phyloP scores from a whole-genome alignment of 345 rosid species.

The Syzygium grande region DNA sequence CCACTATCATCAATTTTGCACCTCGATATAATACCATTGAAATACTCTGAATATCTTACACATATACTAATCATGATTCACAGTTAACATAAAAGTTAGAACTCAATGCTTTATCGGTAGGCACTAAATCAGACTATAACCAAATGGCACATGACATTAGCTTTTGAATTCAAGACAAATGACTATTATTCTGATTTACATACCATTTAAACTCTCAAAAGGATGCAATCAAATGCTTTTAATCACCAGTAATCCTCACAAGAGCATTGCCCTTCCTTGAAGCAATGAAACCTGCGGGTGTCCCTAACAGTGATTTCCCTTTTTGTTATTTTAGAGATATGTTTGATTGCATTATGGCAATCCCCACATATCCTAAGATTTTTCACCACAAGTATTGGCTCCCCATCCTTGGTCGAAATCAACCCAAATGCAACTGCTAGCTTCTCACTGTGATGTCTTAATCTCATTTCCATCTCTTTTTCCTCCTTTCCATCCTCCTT shows the following conservation, averaged over 20 bases:
- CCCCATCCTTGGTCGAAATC: slow-evolving; percentile 55
- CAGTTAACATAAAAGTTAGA: neutral
- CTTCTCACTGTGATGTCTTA: slow-evolving; percentile 85
- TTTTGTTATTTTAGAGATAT: slow-evolving; percentile 43
- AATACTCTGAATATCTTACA: neutral
- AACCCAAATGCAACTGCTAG: slow-evolving; percentile 82
- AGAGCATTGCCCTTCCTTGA: slow-evolving; percentile 63
- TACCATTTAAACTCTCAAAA: neutral
- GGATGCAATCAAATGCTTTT: neutral
- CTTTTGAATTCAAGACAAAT: neutral
- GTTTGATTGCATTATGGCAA: slow-evolving; percentile 79
- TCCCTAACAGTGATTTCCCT: slow-evolving; percentile 76
- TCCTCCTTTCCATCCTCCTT: slow-evolving; percentile 39
- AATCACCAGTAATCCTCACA: slow-evolving; percentile 81
- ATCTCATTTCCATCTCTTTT: slow-evolving; percentile 50
- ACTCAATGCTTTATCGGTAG: neutral
- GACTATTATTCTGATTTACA: neutral
- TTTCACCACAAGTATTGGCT: slow-evolving; percentile 63
- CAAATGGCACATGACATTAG: neutral
- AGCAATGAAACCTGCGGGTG: slow-evolving; percentile 66
- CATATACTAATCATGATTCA: neutral
- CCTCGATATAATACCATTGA: neutral
- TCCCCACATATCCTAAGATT: slow-evolving; percentile 89
- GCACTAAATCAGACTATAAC: neutral
- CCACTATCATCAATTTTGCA: neutral